These are phyloP conservation scores for Musa acuminata DNA, from an alignment of 176 grass and related monocot species.

Conservation along the genomic window DNA sequence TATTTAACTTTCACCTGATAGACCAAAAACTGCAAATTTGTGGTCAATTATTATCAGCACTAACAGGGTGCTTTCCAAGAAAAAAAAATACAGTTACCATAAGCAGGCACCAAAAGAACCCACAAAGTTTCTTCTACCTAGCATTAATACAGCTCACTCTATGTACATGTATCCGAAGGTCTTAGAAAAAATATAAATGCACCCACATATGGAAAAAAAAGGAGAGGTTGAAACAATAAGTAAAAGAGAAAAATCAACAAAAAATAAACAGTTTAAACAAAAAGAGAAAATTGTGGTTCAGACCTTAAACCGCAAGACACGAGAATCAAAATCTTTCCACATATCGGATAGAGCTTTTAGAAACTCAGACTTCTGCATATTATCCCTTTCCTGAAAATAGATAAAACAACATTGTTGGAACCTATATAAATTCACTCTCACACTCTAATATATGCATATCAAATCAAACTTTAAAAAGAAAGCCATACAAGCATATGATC, in stretches of 20 bases:
- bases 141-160: no score
- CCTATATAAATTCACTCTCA: background rate
- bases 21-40: no score
- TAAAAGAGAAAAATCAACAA: background rate
- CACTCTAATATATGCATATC: slow-evolving; percentile 3
- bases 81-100: no score
- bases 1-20: no score
- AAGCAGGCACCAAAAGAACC: no score
- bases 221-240: background rate
- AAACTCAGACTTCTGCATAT: slow-evolving; percentile 99
- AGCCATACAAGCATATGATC: slow-evolving; percentile 94
- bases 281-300: slow-evolving; percentile 25
- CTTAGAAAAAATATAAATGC: background rate
- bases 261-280: background rate
- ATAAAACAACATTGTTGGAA: background rate
- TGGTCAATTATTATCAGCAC: no score
- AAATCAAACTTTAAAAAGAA: slow-evolving; percentile 7
- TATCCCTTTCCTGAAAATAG: slow-evolving; percentile 85
- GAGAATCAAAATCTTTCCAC: slow-evolving; percentile 98
- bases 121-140: no score
- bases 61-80: no score
- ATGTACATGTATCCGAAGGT: background rate
- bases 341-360: slow-evolving; percentile 94
- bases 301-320: slow-evolving; percentile 95
- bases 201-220: background rate